Percentiles rank a stretch among this genome's conserved stretches.
Conservation (phyloP, 2,329 filamentous ascomycete genomes). For the Ophiostoma triangulosporum region DNA sequence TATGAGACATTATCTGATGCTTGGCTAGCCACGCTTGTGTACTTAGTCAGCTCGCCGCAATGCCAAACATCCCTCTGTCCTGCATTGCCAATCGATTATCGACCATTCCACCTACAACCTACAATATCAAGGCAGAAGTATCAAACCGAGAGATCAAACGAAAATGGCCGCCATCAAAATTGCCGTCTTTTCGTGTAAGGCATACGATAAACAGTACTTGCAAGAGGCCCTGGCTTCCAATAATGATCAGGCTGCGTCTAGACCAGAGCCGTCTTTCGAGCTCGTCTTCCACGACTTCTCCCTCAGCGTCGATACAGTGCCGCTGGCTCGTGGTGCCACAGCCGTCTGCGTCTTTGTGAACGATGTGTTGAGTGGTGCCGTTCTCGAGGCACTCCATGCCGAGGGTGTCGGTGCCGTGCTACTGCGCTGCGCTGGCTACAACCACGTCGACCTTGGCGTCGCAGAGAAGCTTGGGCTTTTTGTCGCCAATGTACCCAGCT, state of each 20-base stretch:
- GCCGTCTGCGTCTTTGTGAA: constrained; percentile 59
- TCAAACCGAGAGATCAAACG: too few relatives aligned
- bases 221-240: constrained; percentile 30
- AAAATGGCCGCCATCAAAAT: not conserved
- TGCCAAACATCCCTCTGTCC: too few relatives aligned
- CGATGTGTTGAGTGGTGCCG: constrained; percentile 37
- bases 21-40: too few relatives aligned
- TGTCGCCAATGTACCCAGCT: constrained; percentile 53
- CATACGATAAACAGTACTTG: constrained; percentile 28
- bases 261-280: constrained; percentile 23
- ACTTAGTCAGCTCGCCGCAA: too few relatives aligned
- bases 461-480: constrained; percentile 42
- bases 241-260: not conserved
- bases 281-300: constrained; percentile 45
- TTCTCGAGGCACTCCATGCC: constrained; percentile 36
- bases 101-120: too few relatives aligned
- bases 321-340: constrained; percentile 36
- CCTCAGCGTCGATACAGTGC: constrained; percentile 40
- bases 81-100: too few relatives aligned
- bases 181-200: constrained; percentile 1
- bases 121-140: not conserved
- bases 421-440: constrained; percentile 54
- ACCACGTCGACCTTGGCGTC: constrained; percentile 48
- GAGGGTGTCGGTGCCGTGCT: constrained; percentile 44
- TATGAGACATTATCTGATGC: too few relatives aligned